Evolutionary conservation across 2,329 filamentous ascomycete genomes (phyloP).

Genomic region (Scedosporium minutisporum): DNA sequence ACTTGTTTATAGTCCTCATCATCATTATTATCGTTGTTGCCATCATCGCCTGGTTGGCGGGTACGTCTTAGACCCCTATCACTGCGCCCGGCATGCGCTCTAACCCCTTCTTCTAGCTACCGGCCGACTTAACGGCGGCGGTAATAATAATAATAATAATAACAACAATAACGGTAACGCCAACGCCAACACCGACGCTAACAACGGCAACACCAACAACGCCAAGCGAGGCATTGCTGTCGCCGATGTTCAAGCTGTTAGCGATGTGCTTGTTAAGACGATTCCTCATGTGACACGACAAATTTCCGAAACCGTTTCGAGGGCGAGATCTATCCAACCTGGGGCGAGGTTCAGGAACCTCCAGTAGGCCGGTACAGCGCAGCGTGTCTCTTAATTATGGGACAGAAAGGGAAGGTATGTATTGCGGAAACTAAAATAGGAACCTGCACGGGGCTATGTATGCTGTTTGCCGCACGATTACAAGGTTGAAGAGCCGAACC

Average conservation of each 20-base stretch:
- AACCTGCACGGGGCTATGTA: not conserved
- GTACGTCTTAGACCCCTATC: not conserved
- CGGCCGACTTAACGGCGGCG: conserved; percentile 12
- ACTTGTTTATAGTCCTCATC: conserved; percentile 35
- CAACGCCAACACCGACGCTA: conserved; percentile 14
- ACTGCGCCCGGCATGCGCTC: not conserved
- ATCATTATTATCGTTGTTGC: conserved; percentile 41
- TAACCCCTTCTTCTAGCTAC: conserved; percentile 25
- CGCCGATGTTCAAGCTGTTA: not conserved
- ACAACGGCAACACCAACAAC: conserved; percentile 15
- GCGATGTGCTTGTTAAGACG: not conserved
- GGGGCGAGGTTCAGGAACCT: conserved; percentile 10
- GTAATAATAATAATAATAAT: conserved; percentile 14
- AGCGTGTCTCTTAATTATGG: not conserved
- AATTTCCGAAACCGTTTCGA: conserved; percentile 7
- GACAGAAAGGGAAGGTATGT: not conserved
- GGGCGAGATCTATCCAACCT: conserved; percentile 9
- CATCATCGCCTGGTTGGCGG: conserved; percentile 36
- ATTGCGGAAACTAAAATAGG: not conserved
- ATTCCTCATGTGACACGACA: not conserved
- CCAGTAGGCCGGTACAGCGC: not conserved
- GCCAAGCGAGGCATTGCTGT: conserved; percentile 2
- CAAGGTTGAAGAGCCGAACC: not conserved
- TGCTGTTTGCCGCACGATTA: not conserved
- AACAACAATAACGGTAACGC: conserved; percentile 21